Percentiles rank a stretch among this genome's conserved stretches.
phyloP scores from a whole-genome alignment of 345 rosid genomes.

The Abelmoschus esculentus region DNA sequence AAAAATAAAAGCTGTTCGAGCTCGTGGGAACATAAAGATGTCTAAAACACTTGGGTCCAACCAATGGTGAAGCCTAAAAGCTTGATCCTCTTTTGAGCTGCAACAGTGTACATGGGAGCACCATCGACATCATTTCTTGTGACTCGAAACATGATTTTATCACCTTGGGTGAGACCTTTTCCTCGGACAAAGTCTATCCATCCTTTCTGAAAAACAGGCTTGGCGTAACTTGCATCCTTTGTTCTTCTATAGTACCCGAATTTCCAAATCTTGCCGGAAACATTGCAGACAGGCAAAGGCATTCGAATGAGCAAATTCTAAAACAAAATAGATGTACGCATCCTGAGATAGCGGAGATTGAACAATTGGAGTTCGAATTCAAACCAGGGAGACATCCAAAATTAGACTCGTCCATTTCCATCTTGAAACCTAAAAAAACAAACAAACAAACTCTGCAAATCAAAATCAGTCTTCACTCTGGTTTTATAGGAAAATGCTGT shows the following conservation, averaged over 20 bases:
- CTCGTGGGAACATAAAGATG: background rate
- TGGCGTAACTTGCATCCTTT: background rate
- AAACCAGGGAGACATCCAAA: too few relatives aligned
- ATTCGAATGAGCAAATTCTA: too few relatives aligned
- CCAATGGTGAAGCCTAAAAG: background rate
- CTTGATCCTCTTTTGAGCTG: background rate
- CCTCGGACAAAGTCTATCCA: background rate
- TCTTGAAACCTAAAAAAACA: too few relatives aligned
- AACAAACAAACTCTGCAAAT: too few relatives aligned
- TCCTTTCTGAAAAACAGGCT: background rate
- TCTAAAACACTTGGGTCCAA: background rate
- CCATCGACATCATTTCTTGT: background rate
- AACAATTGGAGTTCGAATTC: too few relatives aligned
- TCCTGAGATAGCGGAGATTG: too few relatives aligned
- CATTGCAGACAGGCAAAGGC: background rate
- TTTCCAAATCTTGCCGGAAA: background rate
- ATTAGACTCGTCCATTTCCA: too few relatives aligned
- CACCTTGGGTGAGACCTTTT: background rate
- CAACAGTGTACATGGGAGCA: background rate
- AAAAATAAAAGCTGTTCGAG: too few relatives aligned
- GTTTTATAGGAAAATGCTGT: too few relatives aligned
- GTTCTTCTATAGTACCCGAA: constrained; percentile 3
- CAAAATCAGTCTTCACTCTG: too few relatives aligned
- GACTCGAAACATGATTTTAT: constrained; percentile 5
- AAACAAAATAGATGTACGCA: too few relatives aligned